Base-by-base conservation (phyloP, 2,329 filamentous ascomycete species). In the Penicillium sp. region DNA sequence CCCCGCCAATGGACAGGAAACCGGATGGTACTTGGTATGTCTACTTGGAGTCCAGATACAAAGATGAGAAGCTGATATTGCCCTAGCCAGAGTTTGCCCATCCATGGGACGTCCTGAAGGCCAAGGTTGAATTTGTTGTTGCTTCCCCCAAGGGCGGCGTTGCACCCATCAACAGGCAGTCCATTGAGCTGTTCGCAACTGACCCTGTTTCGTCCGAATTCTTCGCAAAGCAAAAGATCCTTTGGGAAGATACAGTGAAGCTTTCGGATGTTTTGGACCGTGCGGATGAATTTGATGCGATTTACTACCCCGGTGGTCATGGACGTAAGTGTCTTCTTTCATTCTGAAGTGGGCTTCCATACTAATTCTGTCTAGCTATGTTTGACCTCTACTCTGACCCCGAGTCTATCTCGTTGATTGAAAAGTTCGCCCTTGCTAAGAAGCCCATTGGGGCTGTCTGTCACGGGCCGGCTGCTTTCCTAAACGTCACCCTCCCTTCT, bases 11-110 rank as follows among this genome's bases (percentile, higher is more conserved):
- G 75, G 75, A 64, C 75, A 79, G 60, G 83, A 84, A 8, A 91
- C 89, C 0, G 90, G 90, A 66, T 92, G 90, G 90, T 92, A 86
- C 72, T 79, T 92, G 69, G 87, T 89, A 79, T 1, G 72, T 80
- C 17, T 26, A 26, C 26, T 82, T 84, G 3, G 67, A 41, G 3
- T 41, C 35, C 5, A 41, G 11, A 15, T 15, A 15, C 5, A 41
- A 15, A 15, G 11, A 41, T 15, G 11, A 15, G 35, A 41, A 41
- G 11, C 35, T 41, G 15, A 41, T 41, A 41, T 13, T 5, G 9
- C 11, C 5, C 13, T 41, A 41, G 35, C 35, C 35, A 11, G 35
- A 41, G 35, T 13, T 41, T 15, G 35, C 35, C 2, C 35, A 41
- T 13, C 35, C 35, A 15, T 41, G 35, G 35, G 35, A 41, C 35